Evolutionary conservation across 2,329 filamentous ascomycete species (phyloP).

Genomic region (Ramichloridium luteum): DNA sequence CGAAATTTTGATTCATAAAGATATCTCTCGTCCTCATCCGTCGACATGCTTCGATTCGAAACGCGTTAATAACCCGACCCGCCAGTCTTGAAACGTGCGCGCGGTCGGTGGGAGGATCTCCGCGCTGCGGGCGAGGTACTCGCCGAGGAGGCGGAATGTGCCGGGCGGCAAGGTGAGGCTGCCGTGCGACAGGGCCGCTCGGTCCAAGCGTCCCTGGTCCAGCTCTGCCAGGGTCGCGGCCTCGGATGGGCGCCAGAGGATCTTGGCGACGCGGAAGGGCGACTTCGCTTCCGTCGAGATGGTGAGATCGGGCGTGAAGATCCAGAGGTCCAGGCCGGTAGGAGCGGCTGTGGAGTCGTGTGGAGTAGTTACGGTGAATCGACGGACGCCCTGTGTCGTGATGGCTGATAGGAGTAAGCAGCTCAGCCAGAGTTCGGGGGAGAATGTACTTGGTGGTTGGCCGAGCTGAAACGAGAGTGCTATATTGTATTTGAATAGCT

Average conservation of each 20-base stretch:
- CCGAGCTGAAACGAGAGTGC: slow-evolving; percentile 11
- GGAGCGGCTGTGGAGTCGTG: slow-evolving; percentile 6
- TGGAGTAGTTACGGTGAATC: slow-evolving; percentile 46
- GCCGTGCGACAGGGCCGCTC: slow-evolving; percentile 16
- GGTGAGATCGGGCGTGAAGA: slow-evolving; percentile 48
- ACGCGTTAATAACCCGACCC: slow-evolving; percentile 12
- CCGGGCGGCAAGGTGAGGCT: slow-evolving; percentile 17
- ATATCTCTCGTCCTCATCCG: not conserved
- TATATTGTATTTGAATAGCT: slow-evolving; percentile 20
- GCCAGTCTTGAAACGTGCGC: slow-evolving; percentile 13
- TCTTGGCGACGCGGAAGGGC: slow-evolving; percentile 43
- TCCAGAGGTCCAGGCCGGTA: slow-evolving; percentile 34
- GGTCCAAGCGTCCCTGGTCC: slow-evolving; percentile 4
- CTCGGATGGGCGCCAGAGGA: slow-evolving; percentile 35
- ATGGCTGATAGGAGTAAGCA: slow-evolving; percentile 44
- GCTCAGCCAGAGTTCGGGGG: slow-evolving; percentile 35
- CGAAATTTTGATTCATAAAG: no score
- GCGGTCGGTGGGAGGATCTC: slow-evolving; percentile 15
- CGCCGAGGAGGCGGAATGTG: slow-evolving; percentile 30
- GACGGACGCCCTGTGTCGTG: slow-evolving; percentile 43
- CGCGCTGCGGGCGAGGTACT: slow-evolving; percentile 24
- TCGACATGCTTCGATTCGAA: slow-evolving; percentile 6
- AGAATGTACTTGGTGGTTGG: not conserved
- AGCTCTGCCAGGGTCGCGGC: not conserved
- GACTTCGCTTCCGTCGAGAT: slow-evolving; percentile 38